Evolutionary conservation across 805 yeast genomes (phyloP).

Genomic region (Saccharomyces eubayanus): DNA sequence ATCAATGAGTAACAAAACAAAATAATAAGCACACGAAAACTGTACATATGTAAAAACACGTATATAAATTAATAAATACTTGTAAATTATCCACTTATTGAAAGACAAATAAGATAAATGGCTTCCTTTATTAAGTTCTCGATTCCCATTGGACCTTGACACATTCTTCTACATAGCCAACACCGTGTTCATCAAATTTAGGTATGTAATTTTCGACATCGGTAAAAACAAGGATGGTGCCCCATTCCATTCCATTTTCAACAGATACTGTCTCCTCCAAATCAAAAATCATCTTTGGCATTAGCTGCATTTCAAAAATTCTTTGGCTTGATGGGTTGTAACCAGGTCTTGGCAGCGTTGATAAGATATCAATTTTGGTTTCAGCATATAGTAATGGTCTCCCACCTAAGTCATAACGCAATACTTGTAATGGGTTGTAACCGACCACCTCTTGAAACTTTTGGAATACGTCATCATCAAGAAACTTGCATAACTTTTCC

Average conservation of each 20-base stretch:
- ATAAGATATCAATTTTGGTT: slow-evolving; percentile 32
- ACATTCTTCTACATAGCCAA: slow-evolving; percentile 77
- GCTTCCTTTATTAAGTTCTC: slow-evolving; percentile 4
- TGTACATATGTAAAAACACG: background rate
- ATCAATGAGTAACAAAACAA: slow-evolving; percentile 1
- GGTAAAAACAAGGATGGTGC: slow-evolving; percentile 78
- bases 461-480: slow-evolving; percentile 73
- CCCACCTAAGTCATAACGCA: slow-evolving; percentile 78
- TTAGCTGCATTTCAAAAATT: slow-evolving; percentile 77
- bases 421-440: slow-evolving; percentile 78
- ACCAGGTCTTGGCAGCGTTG: slow-evolving; percentile 48
- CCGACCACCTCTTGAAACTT: slow-evolving; percentile 66
- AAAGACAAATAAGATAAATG: background rate
- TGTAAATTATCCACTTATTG: background rate
- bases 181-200: slow-evolving; percentile 48
- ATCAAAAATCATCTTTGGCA: slow-evolving; percentile 88
- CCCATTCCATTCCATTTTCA: slow-evolving; percentile 92
- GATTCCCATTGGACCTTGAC: slow-evolving; percentile 83
- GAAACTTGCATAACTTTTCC: slow-evolving; percentile 43
- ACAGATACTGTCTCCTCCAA: slow-evolving; percentile 51
- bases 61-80: background rate
- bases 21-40: slow-evolving; percentile 1
- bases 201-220: slow-evolving; percentile 60
- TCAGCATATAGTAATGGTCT: slow-evolving; percentile 63
- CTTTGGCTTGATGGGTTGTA: slow-evolving; percentile 53